These are phyloP conservation scores for Exsudoporus frostii DNA, from an alignment of 768 basidiomycete genomes.

Conservation along the genomic window DNA sequence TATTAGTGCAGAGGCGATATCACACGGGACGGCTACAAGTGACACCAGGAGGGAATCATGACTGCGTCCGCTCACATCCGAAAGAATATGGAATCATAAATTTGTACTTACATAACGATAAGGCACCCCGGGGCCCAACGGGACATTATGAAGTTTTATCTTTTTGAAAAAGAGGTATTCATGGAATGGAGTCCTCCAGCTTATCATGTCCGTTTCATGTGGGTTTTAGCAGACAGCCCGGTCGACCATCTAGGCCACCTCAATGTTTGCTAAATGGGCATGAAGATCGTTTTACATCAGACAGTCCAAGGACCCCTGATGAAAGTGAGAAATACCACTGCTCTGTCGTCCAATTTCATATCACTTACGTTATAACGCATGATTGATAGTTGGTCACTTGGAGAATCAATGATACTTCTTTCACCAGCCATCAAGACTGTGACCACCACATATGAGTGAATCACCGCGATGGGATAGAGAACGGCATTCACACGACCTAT, in stretches of 20 bases:
- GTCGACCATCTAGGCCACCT: not conserved
- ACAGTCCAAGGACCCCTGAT: not conserved
- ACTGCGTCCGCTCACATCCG: not conserved
- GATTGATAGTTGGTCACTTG: not conserved
- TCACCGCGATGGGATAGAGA: not conserved
- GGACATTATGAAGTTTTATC: not conserved
- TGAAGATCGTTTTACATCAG: not conserved
- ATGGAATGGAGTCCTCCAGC: not conserved
- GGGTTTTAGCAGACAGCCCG: not conserved
- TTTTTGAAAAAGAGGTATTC: not conserved
- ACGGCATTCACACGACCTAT: not conserved
- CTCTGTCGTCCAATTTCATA: not conserved
- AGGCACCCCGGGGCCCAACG: not conserved
- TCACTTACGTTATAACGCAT: not conserved
- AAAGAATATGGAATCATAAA: not conserved
- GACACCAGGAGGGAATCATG: not conserved
- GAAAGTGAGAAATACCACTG: not conserved
- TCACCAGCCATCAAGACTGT: not conserved
- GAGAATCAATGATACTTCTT: not conserved
- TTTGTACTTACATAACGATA: not conserved
- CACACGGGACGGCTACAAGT: not conserved
- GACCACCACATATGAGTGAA: not conserved
- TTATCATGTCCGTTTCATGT: conserved; percentile 3
- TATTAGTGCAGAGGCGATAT: not conserved
- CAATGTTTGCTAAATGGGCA: not conserved